phyloP scores from a whole-genome alignment of 176 grass and related monocot genomes.

The Tillandsia fasciculata region DNA sequence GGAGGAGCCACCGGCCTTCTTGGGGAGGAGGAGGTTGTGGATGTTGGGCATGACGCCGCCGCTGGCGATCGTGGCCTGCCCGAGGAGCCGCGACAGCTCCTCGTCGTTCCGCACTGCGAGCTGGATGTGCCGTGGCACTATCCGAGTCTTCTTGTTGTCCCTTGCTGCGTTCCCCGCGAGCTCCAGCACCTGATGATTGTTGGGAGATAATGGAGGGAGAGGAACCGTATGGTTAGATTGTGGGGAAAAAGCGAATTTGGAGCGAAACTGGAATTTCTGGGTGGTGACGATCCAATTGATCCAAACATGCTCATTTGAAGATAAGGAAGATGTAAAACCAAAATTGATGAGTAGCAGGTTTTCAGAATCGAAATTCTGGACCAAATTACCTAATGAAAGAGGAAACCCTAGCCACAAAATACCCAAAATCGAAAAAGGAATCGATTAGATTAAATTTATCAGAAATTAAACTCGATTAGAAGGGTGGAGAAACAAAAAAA shows the following conservation, averaged over 20 bases:
- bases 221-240: too few species aligned
- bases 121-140: neutral
- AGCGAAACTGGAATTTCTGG: too few species aligned
- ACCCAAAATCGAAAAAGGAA: neutral
- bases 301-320: too few species aligned
- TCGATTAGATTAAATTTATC: too few species aligned
- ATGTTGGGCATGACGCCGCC: neutral
- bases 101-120: neutral
- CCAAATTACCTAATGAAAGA: neutral
- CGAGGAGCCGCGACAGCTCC: neutral
- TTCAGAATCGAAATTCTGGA: neutral
- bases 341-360: too few species aligned
- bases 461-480: too few species aligned
- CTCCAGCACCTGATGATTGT: neutral
- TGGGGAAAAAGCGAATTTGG: too few species aligned
- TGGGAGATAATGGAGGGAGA: too few species aligned
- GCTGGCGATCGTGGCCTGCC: neutral
- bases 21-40: conserved; percentile 4
- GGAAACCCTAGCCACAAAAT: neutral
- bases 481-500: too few species aligned
- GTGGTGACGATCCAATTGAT: too few species aligned
- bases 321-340: too few species aligned
- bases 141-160: conserved; percentile 2
- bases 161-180: neutral
- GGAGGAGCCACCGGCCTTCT: neutral